Evolutionary conservation across 1,284 basidiomycete species (phyloP).

Genomic region (Acaromyces ingoldii): DNA sequence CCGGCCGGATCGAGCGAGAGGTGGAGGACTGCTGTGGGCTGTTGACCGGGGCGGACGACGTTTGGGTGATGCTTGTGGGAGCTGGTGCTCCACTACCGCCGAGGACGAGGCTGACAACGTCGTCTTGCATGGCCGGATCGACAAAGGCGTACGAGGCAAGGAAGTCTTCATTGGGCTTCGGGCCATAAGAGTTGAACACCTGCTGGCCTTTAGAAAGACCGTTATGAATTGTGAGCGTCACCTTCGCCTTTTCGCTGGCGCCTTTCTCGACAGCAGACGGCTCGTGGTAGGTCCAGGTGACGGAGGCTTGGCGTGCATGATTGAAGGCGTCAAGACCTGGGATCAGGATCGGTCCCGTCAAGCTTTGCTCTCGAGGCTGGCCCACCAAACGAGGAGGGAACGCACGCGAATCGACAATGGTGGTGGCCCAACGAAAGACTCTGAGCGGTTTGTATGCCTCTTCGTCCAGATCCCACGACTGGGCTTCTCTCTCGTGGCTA

Average conservation of each 20-base stretch:
- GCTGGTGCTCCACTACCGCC: slow-evolving; percentile 5
- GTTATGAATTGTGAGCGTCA: slow-evolving; percentile 10
- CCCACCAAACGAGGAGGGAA: slow-evolving; percentile 34
- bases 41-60: too few species aligned
- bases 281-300: slow-evolving; percentile 30
- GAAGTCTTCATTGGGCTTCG: slow-evolving; percentile 47
- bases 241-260: neutral
- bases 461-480: slow-evolving; percentile 4
- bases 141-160: slow-evolving; percentile 39
- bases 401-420: slow-evolving; percentile 24
- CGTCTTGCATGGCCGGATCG: neutral
- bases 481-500: neutral
- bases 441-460: slow-evolving; percentile 7
- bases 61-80: too few species aligned
- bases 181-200: slow-evolving; percentile 48
- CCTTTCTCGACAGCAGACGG: neutral
- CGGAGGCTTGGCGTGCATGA: slow-evolving; percentile 29
- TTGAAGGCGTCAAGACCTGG: slow-evolving; percentile 44
- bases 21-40: too few species aligned
- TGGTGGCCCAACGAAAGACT: slow-evolving; percentile 32
- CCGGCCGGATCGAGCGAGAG: too few species aligned
- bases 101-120: slow-evolving; percentile 5
- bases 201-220: slow-evolving; percentile 6
- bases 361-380: neutral
- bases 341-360: slow-evolving; percentile 32